Percentiles rank a stretch among this genome's conserved stretches.
Conservation (phyloP, 768 basidiomycete genomes). For the Glaciozyma antarctica region DNA sequence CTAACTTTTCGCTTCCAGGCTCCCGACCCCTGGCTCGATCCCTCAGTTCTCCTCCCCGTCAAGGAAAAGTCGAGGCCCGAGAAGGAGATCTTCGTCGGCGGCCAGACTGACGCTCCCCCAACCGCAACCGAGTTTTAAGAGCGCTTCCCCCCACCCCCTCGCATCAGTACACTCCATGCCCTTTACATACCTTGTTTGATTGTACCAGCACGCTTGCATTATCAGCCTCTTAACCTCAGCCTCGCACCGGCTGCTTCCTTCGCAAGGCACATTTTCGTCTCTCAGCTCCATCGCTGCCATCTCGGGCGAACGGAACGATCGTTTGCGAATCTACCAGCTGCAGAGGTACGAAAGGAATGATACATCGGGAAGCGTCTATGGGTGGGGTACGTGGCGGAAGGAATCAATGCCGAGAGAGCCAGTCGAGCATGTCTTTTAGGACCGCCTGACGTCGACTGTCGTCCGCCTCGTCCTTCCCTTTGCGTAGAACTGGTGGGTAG, state of each 20-base stretch:
- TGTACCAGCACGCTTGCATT: too few relatives aligned
- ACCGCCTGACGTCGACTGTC: constrained; percentile 27
- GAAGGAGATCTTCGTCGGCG: background rate
- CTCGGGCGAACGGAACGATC: too few relatives aligned
- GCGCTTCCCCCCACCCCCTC: too few relatives aligned
- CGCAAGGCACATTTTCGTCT: too few relatives aligned
- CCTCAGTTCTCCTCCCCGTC: background rate
- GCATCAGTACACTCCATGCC: too few relatives aligned
- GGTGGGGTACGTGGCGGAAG: background rate
- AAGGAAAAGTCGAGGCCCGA: background rate
- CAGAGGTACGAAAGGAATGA: too few relatives aligned
- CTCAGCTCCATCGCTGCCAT: too few relatives aligned
- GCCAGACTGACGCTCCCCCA: background rate
- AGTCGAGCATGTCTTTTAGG: constrained; percentile 26
- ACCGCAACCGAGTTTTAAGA: background rate
- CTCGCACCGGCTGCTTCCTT: too few relatives aligned
- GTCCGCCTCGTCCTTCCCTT: constrained; percentile 28
- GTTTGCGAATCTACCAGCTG: too few relatives aligned
- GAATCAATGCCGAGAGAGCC: constrained; percentile 24
- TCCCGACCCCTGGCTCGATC: background rate
- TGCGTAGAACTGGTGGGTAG: constrained; percentile 11
- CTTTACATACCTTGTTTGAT: too few relatives aligned
- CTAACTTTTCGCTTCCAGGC: background rate
- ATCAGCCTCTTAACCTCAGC: too few relatives aligned
- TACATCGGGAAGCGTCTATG: too few relatives aligned